Evolutionary conservation across 2,329 filamentous ascomycete species (phyloP).

Genomic region (Xylaria sp.): DNA sequence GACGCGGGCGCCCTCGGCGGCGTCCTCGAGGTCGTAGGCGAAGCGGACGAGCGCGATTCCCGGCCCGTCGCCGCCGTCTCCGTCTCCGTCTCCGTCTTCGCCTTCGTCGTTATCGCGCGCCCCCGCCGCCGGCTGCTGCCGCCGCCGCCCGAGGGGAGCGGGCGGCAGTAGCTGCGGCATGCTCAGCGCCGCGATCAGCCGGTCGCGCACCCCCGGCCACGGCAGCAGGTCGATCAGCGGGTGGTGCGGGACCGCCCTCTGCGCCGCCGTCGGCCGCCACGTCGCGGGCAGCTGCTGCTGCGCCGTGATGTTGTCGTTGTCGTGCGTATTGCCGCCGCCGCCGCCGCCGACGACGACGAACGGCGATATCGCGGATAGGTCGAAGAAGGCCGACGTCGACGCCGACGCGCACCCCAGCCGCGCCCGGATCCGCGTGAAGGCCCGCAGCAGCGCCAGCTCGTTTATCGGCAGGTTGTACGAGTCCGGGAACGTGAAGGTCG

Average conservation of each 20-base stretch:
- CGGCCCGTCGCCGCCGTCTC: too few species aligned
- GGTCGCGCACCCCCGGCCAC: constrained; percentile 58
- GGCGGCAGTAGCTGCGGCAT: constrained; percentile 52
- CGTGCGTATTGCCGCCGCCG: too few species aligned
- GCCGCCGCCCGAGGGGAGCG: constrained; percentile 49
- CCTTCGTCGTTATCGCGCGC: too few species aligned
- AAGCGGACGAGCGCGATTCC: constrained; percentile 55
- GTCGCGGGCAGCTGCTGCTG: constrained; percentile 46
- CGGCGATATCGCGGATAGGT: too few species aligned
- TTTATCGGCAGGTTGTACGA: constrained; percentile 52
- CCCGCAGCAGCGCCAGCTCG: constrained; percentile 53
- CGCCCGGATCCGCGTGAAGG: constrained; percentile 49
- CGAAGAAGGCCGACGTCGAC: constrained; percentile 50
- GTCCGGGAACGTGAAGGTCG: constrained; percentile 43
- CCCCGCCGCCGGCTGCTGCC: too few species aligned
- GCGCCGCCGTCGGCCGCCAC: constrained; percentile 54
- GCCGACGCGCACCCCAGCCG: constrained; percentile 47
- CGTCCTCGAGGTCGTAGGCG: constrained; percentile 60
- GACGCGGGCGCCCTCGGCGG: constrained; percentile 53
- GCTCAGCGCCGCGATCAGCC: constrained; percentile 53
- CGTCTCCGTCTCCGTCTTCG: too few species aligned
- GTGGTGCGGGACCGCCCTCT: constrained; percentile 56
- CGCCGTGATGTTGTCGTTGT: constrained; percentile 29
- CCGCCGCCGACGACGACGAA: too few species aligned
- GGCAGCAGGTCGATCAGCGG: constrained; percentile 60